Evolutionary conservation across 208 protist species (phyloP).

Genomic region (Leptomonas pyrrhocoris): DNA sequence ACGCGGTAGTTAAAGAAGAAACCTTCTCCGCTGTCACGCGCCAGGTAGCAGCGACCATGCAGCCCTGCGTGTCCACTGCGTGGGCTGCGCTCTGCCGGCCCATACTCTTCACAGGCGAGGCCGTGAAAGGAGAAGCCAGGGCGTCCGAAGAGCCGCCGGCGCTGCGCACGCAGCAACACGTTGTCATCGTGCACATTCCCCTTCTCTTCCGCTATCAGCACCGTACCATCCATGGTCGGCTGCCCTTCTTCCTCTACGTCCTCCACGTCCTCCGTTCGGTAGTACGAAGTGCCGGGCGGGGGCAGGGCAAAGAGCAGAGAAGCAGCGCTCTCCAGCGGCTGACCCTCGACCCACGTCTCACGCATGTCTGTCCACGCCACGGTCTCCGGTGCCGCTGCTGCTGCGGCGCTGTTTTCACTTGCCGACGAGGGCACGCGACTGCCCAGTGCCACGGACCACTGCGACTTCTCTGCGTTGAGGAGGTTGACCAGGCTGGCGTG

Average conservation of each 20-base stretch:
- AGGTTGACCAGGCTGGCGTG: conserved; percentile 29
- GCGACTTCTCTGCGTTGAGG: conserved; percentile 23
- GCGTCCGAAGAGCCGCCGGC: conserved; percentile 14
- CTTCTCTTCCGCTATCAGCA: background rate
- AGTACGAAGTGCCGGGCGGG: conserved; percentile 6
- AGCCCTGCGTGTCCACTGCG: background rate
- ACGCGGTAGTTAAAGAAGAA: conserved; percentile 33
- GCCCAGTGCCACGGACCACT: conserved; percentile 21
- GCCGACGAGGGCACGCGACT: background rate
- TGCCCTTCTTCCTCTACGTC: background rate
- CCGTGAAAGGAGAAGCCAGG: conserved; percentile 20
- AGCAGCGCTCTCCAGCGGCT: conserved; percentile 25
- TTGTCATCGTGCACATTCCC: background rate
- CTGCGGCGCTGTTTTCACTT: background rate
- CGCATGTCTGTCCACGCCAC: conserved; percentile 29
- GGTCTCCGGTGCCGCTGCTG: background rate
- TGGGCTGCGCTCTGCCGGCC: conserved; percentile 2
- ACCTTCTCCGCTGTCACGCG: conserved; percentile 20
- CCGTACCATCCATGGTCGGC: background rate
- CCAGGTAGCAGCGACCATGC: conserved; percentile 35
- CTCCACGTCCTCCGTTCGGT: background rate
- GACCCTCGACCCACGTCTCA: conserved; percentile 24
- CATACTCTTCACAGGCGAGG: conserved; percentile 44
- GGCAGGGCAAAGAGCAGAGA: conserved; percentile 25
- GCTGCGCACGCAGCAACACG: conserved; percentile 8